phyloP scores from a whole-genome alignment of 2,329 filamentous ascomycete genomes.

The Venturia effusa region DNA sequence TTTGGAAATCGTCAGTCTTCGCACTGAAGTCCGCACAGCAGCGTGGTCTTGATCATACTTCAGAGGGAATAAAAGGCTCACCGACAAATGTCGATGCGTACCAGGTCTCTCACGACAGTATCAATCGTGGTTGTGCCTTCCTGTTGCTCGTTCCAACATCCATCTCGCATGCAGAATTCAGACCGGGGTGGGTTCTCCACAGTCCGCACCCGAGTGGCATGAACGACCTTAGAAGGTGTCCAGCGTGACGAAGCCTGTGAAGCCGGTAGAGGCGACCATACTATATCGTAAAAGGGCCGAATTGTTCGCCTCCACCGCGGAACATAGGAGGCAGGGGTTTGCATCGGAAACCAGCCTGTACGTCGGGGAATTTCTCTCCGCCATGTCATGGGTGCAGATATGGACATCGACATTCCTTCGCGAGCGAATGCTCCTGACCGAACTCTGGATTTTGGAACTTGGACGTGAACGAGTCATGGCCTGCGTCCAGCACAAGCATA shows the following conservation, averaged over 20 bases:
- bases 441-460: background rate
- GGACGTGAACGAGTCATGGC: background rate
- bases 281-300: slow-evolving; percentile 1
- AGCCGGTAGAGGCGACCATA: too few species aligned
- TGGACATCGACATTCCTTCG: background rate
- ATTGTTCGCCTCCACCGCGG: background rate
- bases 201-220: background rate
- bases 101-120: background rate
- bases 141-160: background rate
- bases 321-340: background rate
- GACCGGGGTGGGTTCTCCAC: background rate
- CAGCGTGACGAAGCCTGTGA: background rate
- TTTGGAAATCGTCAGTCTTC: background rate
- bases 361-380: background rate
- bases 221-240: background rate
- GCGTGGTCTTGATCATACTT: background rate
- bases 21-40: background rate
- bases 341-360: background rate
- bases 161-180: background rate
- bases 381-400: too few species aligned
- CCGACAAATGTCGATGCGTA: background rate
- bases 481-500: background rate
- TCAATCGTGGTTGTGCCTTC: background rate
- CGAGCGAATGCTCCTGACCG: background rate
- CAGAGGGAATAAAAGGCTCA: background rate